Conservation (phyloP, 2,329 filamentous ascomycete genomes). For the Colletotrichum truncatum region DNA sequence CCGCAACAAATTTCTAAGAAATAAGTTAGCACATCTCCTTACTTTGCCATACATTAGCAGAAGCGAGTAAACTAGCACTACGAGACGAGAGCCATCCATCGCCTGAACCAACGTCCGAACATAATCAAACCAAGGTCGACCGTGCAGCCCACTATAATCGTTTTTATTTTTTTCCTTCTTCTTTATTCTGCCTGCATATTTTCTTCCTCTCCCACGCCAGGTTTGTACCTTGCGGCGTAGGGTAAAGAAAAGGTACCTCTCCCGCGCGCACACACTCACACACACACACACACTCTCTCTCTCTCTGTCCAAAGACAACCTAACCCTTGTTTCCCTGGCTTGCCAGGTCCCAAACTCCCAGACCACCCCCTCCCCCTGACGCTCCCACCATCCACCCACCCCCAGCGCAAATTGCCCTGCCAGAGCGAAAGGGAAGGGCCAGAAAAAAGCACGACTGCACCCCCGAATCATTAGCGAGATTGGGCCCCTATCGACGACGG, state of each 20-base stretch:
- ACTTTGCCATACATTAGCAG: not conserved
- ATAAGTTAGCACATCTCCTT: not conserved
- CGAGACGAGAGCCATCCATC: not conserved
- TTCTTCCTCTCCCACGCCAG: not conserved
- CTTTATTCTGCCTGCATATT: not conserved
- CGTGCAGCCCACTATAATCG: conserved; percentile 11
- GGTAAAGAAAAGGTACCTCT: not conserved
- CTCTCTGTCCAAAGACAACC: not conserved
- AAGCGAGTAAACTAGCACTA: not conserved
- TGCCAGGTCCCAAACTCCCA: conserved; percentile 19
- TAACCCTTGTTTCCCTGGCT: conserved; percentile 18
- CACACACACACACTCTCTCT: not conserved
- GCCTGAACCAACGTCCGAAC: conserved; percentile 26
- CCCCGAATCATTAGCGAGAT: conserved; percentile 50
- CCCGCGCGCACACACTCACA: not conserved
- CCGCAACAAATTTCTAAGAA: conserved; percentile 6
- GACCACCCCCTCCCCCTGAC: conserved; percentile 5
- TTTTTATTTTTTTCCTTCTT: not conserved
- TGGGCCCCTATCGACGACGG: conserved; percentile 42
- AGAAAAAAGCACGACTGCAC: conserved; percentile 36
- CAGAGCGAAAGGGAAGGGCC: not conserved
- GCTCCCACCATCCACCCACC: not conserved
- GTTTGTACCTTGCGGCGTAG: not conserved
- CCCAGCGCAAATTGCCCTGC: conserved; percentile 25
- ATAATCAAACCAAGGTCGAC: conserved; percentile 27